phyloP scores from a whole-genome alignment of 1,284 basidiomycete species.

The Boletus smithii region DNA sequence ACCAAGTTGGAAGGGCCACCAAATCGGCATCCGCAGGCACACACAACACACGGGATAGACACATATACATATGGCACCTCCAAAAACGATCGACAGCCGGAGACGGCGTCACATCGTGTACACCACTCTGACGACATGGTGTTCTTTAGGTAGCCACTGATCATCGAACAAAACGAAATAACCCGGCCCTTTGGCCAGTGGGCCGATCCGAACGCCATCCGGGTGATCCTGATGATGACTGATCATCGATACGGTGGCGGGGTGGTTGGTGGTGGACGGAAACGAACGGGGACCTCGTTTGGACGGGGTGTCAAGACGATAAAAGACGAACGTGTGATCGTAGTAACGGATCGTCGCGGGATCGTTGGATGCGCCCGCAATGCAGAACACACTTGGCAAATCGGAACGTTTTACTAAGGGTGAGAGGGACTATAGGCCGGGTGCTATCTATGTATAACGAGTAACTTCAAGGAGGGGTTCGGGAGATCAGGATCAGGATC shows the following conservation, averaged over 20 bases:
- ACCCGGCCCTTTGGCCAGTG: background rate
- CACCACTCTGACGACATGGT: background rate
- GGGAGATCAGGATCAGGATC: background rate
- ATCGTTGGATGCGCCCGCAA: background rate
- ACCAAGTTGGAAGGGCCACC: constrained; percentile 1
- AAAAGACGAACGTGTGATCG: background rate
- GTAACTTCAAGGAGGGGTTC: background rate
- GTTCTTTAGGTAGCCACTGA: background rate
- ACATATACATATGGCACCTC: background rate
- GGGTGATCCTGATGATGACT: background rate
- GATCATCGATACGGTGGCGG: background rate
- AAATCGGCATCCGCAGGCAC: background rate
- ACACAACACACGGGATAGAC: background rate
- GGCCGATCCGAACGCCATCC: background rate
- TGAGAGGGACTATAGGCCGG: background rate
- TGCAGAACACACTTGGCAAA: background rate
- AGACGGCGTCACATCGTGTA: background rate
- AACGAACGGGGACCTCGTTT: background rate
- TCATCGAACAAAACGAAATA: background rate
- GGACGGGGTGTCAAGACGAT: background rate
- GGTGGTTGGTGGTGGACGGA: background rate
- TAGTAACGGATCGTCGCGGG: constrained; percentile 1
- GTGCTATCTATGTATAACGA: background rate
- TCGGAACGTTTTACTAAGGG: background rate
- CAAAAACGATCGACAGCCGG: background rate